phyloP scores from a whole-genome alignment of 768 basidiomycete genomes.

The Cantharellus anzutake region DNA sequence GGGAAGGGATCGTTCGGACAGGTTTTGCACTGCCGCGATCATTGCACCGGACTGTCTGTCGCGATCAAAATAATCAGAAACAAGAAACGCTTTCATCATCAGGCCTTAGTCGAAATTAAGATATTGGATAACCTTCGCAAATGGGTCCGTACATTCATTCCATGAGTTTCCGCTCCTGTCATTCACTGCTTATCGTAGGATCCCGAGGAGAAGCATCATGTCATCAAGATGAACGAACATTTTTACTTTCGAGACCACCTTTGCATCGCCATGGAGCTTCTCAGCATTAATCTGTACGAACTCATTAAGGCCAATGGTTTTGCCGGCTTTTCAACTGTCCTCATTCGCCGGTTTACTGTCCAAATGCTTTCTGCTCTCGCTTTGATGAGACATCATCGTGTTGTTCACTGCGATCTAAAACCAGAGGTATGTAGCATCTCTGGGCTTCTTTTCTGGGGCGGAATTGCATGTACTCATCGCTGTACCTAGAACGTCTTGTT shows the following conservation, averaged over 20 bases:
- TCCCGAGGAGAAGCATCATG: constrained; percentile 87
- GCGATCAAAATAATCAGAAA: constrained; percentile 99
- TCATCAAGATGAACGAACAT: constrained; percentile 95
- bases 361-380: constrained; percentile 88
- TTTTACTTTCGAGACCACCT: constrained; percentile 97
- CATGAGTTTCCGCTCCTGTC: background rate
- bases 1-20: constrained; percentile 99
- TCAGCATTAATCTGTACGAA: constrained; percentile 98
- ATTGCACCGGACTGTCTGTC: constrained; percentile 86
- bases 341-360: constrained; percentile 89
- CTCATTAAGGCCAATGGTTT: constrained; percentile 98
- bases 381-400: constrained; percentile 89
- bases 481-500: constrained; percentile 67
- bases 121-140: constrained; percentile 89
- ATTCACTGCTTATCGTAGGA: constrained; percentile 34
- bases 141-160: constrained; percentile 51
- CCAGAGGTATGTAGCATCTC: constrained; percentile 55
- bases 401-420: constrained; percentile 97
- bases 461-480: background rate
- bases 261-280: constrained; percentile 93
- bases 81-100: constrained; percentile 97
- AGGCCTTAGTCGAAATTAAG: constrained; percentile 97
- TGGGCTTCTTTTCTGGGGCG: constrained; percentile 3
- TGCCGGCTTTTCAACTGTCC: constrained; percentile 86
- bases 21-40: constrained; percentile 87